phyloP scores from a whole-genome alignment of 2,329 filamentous ascomycete genomes.

The Oidium heveae region DNA sequence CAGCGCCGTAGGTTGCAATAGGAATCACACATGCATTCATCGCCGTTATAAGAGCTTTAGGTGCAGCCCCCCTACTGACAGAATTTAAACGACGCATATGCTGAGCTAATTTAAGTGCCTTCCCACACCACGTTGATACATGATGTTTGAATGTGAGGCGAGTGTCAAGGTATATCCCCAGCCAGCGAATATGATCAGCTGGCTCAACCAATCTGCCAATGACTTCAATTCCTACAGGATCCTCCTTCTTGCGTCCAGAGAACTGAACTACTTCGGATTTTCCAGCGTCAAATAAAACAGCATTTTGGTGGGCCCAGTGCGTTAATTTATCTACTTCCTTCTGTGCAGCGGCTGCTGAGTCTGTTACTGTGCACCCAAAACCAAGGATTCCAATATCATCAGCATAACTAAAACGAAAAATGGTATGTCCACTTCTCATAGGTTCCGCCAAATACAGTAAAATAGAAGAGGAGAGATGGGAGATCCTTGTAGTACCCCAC shows the following conservation, averaged over 20 bases:
- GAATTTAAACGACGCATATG: too few relatives aligned
- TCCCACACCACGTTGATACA: not conserved
- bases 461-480: not conserved
- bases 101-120: not conserved
- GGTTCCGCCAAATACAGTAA: not conserved
- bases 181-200: not conserved
- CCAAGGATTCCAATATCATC: not conserved
- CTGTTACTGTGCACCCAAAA: not conserved
- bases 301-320: not conserved
- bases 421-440: not conserved
- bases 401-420: not conserved
- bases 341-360: not conserved
- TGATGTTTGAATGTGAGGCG: not conserved
- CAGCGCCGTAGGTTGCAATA: too few relatives aligned
- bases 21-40: too few relatives aligned
- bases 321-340: not conserved
- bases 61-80: too few relatives aligned
- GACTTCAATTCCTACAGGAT: not conserved
- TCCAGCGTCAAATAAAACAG: not conserved
- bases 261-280: not conserved
- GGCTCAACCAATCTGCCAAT: not conserved
- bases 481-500: not conserved
- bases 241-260: not conserved
- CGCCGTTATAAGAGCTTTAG: too few relatives aligned
- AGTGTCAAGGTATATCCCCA: not conserved